Evolutionary conservation across 768 basidiomycete species (phyloP), one percentile per base, ranked within the genome.

Genomic region (Lactarius sp.): DNA sequence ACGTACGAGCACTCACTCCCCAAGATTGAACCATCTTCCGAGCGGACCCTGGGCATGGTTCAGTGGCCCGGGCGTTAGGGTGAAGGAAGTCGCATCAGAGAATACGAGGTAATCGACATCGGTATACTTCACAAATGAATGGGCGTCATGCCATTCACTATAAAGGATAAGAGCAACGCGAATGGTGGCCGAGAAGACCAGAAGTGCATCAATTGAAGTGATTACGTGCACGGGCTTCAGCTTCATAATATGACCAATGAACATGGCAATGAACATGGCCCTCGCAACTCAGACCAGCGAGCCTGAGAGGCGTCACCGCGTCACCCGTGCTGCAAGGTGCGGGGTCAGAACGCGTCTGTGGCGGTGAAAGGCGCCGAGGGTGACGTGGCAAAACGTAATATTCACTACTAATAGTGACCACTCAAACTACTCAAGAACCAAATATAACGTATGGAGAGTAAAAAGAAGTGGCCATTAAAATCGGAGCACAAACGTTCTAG

Each of bases 101-200:
- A 98, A 97, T 69, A 99, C 96, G 42, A 85, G 83, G 75, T 98
- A 98, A 75, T 99, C 97, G 68, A 98, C 81, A 75, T 99, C 97
- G n/a, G 97, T 98, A 72, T 98, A 99, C 74, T 95, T 95, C 27
- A 98, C 86, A 36, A 84, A 73, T 1, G 90, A 91, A 68, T 77
- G 85, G 16, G 83, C 83, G 69, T 97, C 94, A 63, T 94, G 93
- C 85, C 90, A 93, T 76, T 91, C 90, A 71, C 92, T 93, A 73
- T 94, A 96, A 4, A 87, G 71, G 61, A 96, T 87, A 50, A 96
- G 82, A 6, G 72, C 78, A 37, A 90, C 72, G 62, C 92, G 85
- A 56, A 95, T 71, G 46, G 80, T n/a, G 22, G 78, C 73, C 1
- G 90, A 84, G 27, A 78, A 67, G 20, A 78, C 34, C n/a, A 92